phyloP scores from a whole-genome alignment of 495 filamentous ascomycete genomes.

The Echria macrotheca region DNA sequence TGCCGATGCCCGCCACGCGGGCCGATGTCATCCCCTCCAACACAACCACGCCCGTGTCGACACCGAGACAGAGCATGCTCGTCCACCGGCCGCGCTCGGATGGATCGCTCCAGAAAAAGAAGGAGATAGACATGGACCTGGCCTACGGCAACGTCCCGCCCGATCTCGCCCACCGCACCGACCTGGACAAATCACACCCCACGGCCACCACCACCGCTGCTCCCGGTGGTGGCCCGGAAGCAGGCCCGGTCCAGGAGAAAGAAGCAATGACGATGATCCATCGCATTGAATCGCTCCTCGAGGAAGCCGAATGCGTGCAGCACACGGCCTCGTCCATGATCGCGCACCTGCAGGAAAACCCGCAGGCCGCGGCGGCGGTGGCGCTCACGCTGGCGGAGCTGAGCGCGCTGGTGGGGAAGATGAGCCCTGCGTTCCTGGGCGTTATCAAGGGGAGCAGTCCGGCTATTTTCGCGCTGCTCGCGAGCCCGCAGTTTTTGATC shows the following conservation, averaged over 20 bases:
- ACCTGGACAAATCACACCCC: conserved; percentile 30
- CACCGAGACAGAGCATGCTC: conserved; percentile 21
- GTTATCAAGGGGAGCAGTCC: conserved; percentile 74
- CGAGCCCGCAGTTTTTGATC: conserved; percentile 87
- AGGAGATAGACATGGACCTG: conserved; percentile 77
- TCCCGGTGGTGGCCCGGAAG: conserved; percentile 20
- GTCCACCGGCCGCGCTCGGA: conserved; percentile 38
- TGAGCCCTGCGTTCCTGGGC: conserved; percentile 73
- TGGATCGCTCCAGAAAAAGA: conserved; percentile 38
- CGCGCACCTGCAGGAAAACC: conserved; percentile 79
- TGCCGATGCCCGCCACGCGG: conserved; percentile 12
- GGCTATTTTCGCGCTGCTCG: conserved; percentile 78
- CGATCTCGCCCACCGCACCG: conserved; percentile 37
- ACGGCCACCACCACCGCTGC: conserved; percentile 2
- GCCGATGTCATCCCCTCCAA: background rate
- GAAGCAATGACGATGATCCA: conserved; percentile 61
- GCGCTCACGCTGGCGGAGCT: conserved; percentile 91
- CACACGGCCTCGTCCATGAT: conserved; percentile 80
- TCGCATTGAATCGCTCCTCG: conserved; percentile 64
- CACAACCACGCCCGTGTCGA: conserved; percentile 12
- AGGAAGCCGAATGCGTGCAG: conserved; percentile 83
- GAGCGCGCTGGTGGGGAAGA: conserved; percentile 70
- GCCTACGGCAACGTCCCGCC: conserved; percentile 74
- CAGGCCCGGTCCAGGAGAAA: conserved; percentile 35
- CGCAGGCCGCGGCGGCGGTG: conserved; percentile 90